Conservation (phyloP, 1,284 basidiomycete species). For the Cryptococcus wingfieldii region DNA sequence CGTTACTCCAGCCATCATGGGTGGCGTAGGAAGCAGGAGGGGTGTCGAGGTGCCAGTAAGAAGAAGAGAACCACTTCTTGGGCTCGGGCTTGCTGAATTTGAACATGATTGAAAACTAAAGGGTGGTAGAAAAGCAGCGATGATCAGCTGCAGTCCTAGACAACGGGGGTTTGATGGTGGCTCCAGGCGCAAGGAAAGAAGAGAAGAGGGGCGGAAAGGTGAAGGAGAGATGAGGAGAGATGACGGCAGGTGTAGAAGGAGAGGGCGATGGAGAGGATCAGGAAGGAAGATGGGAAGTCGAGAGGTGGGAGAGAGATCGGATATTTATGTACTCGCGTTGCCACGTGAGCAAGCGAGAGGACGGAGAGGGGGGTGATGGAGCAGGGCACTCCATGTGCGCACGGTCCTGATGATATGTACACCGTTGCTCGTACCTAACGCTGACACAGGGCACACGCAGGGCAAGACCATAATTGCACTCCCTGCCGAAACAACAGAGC, state of each 20-base stretch:
- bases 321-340: neutral
- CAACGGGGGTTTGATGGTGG: neutral
- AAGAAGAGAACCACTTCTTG: constrained; percentile 29
- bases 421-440: no score
- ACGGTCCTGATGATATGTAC: neutral
- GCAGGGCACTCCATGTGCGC: neutral
- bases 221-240: neutral
- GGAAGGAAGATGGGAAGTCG: neutral
- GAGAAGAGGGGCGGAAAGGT: neutral
- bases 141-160: neutral
- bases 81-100: constrained; percentile 16
- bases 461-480: no score
- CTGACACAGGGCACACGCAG: no score
- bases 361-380: neutral
- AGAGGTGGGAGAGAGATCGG: neutral
- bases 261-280: neutral
- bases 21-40: constrained; percentile 40
- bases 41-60: constrained; percentile 38
- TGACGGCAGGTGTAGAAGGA: neutral
- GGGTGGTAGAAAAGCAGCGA: neutral
- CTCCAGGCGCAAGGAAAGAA: neutral
- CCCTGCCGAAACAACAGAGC: no score
- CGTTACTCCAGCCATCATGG: constrained; percentile 38
- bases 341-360: neutral
- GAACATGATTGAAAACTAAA: neutral